Conservation (phyloP, 2,329 filamentous ascomycete species). For the Lachnellula hyalina region DNA sequence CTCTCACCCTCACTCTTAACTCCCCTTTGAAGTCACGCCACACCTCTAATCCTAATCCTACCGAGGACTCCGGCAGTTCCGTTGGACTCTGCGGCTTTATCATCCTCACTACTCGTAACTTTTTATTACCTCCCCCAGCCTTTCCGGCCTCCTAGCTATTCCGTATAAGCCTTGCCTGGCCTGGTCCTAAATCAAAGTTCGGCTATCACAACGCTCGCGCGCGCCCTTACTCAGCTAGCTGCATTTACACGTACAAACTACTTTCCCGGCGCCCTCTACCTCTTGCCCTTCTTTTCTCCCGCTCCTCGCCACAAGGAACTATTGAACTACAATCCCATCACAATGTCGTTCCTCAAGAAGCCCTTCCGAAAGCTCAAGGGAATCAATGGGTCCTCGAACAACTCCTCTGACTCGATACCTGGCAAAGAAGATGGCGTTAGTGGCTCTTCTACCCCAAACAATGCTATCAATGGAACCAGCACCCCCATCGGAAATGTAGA, state of each 20-base stretch:
- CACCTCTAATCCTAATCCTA: too few relatives aligned
- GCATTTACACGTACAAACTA: background rate
- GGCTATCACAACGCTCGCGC: background rate
- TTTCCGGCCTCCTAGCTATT: background rate
- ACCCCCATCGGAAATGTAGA: conserved; percentile 7
- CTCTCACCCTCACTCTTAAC: background rate
- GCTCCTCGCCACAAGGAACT: background rate
- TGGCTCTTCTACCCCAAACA: conserved; percentile 3
- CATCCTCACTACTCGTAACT: background rate
- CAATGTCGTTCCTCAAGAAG: conserved; percentile 29
- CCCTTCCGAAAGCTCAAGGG: conserved; percentile 24
- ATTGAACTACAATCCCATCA: background rate
- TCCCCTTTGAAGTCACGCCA: too few relatives aligned
- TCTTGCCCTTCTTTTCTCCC: background rate
- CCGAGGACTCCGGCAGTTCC: background rate
- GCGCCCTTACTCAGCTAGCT: background rate
- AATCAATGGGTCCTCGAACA: conserved; percentile 1
- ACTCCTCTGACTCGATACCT: conserved; percentile 4
- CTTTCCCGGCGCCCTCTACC: background rate
- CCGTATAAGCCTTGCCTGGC: background rate
- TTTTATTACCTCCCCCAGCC: background rate
- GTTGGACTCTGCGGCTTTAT: background rate
- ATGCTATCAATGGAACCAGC: conserved; percentile 1
- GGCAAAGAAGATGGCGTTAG: conserved; percentile 13
- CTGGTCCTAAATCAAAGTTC: background rate